phyloP scores from a whole-genome alignment of 2,329 filamentous ascomycete genomes.

The Penicillium italicum region DNA sequence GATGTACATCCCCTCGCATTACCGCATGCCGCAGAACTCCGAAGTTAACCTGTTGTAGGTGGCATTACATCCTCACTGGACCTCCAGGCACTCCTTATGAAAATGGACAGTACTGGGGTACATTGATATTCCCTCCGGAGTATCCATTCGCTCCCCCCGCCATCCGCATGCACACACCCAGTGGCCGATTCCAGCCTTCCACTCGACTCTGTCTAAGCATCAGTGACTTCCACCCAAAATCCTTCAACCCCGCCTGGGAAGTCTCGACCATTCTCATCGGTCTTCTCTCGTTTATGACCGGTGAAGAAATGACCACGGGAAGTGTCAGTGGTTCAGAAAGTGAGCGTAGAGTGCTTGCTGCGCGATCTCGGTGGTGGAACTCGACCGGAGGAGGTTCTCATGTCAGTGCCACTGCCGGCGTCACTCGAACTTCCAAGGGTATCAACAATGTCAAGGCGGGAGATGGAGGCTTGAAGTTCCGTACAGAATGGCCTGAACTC shows the following conservation, averaged over 20 bases:
- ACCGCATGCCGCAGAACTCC: neutral
- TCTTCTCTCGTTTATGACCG: conserved; percentile 94
- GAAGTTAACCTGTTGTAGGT: conserved; percentile 49
- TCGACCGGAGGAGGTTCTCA: conserved; percentile 82
- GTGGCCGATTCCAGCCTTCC: conserved; percentile 89
- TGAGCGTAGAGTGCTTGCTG: conserved; percentile 75
- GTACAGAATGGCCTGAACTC: conserved; percentile 81
- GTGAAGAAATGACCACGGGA: conserved; percentile 97
- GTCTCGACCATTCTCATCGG: conserved; percentile 95
- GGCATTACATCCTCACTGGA: conserved; percentile 94
- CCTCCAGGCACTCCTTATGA: conserved; percentile 92
- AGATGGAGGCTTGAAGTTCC: conserved; percentile 88
- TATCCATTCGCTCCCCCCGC: conserved; percentile 96
- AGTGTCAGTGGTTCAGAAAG: conserved; percentile 71
- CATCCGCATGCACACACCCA: conserved; percentile 98
- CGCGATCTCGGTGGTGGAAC: conserved; percentile 91
- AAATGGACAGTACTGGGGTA: conserved; percentile 96
- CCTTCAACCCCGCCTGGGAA: conserved; percentile 98
- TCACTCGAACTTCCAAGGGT: conserved; percentile 60
- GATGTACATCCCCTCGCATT: neutral
- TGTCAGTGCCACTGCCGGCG: conserved; percentile 45
- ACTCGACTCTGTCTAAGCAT: conserved; percentile 92
- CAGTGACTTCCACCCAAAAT: conserved; percentile 95
- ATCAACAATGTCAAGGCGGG: conserved; percentile 80
- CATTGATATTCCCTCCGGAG: conserved; percentile 88